Conservation (phyloP, 345 rosid species). For the Streptanthus diversifolius region DNA sequence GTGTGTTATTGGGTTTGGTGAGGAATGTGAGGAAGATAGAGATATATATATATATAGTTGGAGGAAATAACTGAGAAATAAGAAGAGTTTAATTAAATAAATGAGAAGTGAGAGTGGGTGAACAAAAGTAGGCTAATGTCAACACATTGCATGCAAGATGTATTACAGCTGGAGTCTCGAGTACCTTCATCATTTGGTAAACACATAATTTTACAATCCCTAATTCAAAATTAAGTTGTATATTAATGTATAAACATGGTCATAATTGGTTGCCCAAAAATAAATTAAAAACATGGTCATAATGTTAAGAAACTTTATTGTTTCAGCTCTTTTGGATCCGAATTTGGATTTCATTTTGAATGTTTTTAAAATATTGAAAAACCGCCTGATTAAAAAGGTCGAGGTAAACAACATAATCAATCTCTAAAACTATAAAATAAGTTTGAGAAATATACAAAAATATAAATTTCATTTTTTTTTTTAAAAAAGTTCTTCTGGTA, state of each 20-base stretch:
- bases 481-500: no score
- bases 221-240: background rate
- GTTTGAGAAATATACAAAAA: background rate
- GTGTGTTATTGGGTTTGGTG: conserved; percentile 30
- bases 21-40: conserved; percentile 32
- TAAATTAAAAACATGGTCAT: background rate
- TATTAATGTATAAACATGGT: background rate
- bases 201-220: background rate
- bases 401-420: background rate
- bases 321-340: background rate
- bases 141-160: conserved; percentile 32
- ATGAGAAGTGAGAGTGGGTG: conserved; percentile 33
- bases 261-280: no score
- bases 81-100: background rate
- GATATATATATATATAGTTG: conserved; percentile 22
- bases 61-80: background rate
- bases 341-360: no score
- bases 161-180: conserved; percentile 31
- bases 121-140: conserved; percentile 28
- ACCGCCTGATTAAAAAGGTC: background rate
- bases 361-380: no score
- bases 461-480: no score
- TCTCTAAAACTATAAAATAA: background rate
- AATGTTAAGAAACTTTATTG: no score
- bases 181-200: conserved; percentile 23